Conservation (phyloP, 2,329 filamentous ascomycete genomes). For the Sporothrix sp. region DNA sequence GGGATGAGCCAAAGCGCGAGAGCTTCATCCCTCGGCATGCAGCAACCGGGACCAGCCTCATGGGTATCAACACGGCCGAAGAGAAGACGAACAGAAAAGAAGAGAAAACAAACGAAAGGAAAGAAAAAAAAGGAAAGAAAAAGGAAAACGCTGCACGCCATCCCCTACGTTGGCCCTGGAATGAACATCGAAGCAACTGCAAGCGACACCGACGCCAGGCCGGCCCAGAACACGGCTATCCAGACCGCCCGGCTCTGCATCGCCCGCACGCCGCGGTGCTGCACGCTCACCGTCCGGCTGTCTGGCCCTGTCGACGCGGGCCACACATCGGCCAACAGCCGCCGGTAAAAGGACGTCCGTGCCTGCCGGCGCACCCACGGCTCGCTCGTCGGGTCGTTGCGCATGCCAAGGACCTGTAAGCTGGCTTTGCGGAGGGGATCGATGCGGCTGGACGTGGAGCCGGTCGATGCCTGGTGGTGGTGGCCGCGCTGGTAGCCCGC, state of each 20-base stretch:
- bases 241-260: constrained; percentile 28
- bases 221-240: constrained; percentile 26
- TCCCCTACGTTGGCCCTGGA: constrained; percentile 18
- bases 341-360: constrained; percentile 20
- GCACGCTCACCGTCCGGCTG: constrained; percentile 20
- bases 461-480: constrained; percentile 3
- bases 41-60: background rate
- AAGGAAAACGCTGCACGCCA: background rate
- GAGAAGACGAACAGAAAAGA: background rate
- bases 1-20: too few species aligned
- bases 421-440: constrained; percentile 23
- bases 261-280: constrained; percentile 24
- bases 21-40: background rate
- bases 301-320: constrained; percentile 11
- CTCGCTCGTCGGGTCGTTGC: constrained; percentile 26
- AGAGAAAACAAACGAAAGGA: background rate
- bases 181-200: constrained; percentile 24
- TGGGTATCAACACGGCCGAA: constrained; percentile 2
- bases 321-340: constrained; percentile 21
- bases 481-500: constrained; percentile 11
- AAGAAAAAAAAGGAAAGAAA: background rate
- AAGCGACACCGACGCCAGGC: constrained; percentile 23
- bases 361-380: constrained; percentile 24
- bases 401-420: constrained; percentile 27
- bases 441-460: constrained; percentile 10